Conservation (phyloP, 2,329 filamentous ascomycete genomes). For the Eurotiales sp. region DNA sequence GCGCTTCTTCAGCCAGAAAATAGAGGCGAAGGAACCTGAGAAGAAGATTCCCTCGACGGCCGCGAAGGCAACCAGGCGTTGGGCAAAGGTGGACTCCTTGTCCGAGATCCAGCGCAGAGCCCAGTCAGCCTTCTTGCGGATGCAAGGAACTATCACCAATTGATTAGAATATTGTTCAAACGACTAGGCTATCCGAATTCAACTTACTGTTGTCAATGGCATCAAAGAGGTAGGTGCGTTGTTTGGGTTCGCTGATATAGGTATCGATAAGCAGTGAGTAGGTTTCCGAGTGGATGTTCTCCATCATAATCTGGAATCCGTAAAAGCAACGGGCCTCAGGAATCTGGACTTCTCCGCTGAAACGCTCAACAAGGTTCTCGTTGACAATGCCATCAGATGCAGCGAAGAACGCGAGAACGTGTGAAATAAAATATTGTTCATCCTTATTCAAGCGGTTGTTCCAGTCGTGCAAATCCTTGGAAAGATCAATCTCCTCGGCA, state of each 20-base stretch:
- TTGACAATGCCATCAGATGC: constrained; percentile 99
- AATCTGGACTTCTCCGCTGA: constrained; percentile 94
- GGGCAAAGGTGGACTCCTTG: constrained; percentile 88
- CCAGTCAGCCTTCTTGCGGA: constrained; percentile 98
- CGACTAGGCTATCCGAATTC: background rate
- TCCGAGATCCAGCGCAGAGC: constrained; percentile 92
- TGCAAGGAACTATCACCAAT: constrained; percentile 70
- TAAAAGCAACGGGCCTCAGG: constrained; percentile 99
- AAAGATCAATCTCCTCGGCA: constrained; percentile 97
- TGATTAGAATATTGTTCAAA: constrained; percentile 22
- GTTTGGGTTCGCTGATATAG: constrained; percentile 96
- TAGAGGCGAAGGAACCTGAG: constrained; percentile 95
- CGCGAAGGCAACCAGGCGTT: constrained; percentile 93
- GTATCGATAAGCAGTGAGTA: constrained; percentile 99
- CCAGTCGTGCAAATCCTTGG: constrained; percentile 99
- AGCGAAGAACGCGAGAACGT: constrained; percentile 98
- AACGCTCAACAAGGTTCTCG: constrained; percentile 97
- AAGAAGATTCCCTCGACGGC: constrained; percentile 99
- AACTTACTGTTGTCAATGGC: constrained; percentile 91
- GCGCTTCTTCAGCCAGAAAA: constrained; percentile 99
- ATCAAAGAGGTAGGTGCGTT: constrained; percentile 93
- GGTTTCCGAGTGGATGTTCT: constrained; percentile 99
- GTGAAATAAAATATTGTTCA: constrained; percentile 96
- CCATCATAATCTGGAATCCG: constrained; percentile 99
- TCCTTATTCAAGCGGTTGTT: constrained; percentile 96